Evolutionary conservation across 1,139 yeast genomes (phyloP).

Genomic region (Magnusiomyces magnusii): DNA sequence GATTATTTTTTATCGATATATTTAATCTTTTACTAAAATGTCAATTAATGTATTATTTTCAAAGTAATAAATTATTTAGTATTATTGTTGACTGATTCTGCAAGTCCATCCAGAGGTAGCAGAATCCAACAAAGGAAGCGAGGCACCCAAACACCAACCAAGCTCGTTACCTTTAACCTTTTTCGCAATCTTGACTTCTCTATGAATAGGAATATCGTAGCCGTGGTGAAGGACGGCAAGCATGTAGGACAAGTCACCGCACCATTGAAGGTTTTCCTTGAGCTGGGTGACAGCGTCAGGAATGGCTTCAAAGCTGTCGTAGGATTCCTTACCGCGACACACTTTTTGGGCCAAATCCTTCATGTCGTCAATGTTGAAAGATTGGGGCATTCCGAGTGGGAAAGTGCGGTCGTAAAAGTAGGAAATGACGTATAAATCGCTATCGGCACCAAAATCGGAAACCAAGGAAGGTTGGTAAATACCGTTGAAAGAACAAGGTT

Average conservation of each 20-base stretch:
- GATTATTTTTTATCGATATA: neutral
- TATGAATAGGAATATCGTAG: conserved; percentile 81
- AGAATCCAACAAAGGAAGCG: conserved; percentile 73
- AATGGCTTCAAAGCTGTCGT: conserved; percentile 53
- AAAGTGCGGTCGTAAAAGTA: conserved; percentile 84
- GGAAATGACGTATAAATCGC: conserved; percentile 76
- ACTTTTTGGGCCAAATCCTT: conserved; percentile 74
- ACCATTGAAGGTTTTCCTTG: conserved; percentile 82
- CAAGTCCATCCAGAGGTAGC: conserved; percentile 8
- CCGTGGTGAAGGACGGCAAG: conserved; percentile 87
- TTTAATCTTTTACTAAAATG: neutral
- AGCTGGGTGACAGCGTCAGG: conserved; percentile 62
- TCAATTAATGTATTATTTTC: no score
- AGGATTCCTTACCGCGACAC: conserved; percentile 70
- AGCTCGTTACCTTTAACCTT: conserved; percentile 81
- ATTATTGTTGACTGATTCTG: conserved; percentile 3
- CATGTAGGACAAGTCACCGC: conserved; percentile 85
- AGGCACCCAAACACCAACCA: conserved; percentile 99
- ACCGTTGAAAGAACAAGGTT: conserved; percentile 90
- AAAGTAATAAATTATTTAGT: no score
- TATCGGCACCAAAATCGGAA: conserved; percentile 55
- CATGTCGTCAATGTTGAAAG: conserved; percentile 80
- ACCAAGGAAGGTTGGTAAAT: conserved; percentile 88
- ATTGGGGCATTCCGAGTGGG: conserved; percentile 89
- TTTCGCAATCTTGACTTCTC: conserved; percentile 89